Evolutionary conservation across 148 eudicot genomes (phyloP).

Genomic region (Diospyros lotus): DNA sequence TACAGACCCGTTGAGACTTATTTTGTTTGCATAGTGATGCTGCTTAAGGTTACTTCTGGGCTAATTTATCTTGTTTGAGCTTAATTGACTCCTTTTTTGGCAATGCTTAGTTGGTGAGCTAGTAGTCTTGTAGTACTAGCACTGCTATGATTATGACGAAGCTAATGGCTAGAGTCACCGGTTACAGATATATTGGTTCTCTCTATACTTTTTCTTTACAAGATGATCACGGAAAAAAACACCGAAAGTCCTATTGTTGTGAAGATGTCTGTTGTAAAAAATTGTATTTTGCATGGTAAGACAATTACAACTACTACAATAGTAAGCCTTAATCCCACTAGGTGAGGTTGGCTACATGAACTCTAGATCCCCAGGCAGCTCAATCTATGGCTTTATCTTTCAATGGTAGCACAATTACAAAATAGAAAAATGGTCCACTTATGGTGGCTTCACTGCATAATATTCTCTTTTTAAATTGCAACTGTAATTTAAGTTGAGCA

Average conservation of each 20-base stretch:
- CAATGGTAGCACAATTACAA: too few species aligned
- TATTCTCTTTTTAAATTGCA: neutral
- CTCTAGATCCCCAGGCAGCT: too few species aligned
- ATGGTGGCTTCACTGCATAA: neutral
- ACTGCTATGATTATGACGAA: neutral
- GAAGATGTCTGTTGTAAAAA: too few species aligned
- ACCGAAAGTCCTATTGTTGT: too few species aligned
- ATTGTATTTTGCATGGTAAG: too few species aligned
- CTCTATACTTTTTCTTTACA: neutral
- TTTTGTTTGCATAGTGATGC: too few species aligned
- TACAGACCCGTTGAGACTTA: neutral
- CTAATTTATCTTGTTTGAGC: neutral
- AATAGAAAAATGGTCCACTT: too few species aligned
- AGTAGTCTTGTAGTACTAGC: neutral
- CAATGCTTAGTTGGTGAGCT: neutral
- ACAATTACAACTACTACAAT: too few species aligned
- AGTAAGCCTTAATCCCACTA: too few species aligned
- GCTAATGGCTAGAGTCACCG: neutral
- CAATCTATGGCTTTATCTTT: too few species aligned
- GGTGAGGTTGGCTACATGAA: too few species aligned
- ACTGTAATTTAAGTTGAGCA: neutral
- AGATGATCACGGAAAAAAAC: neutral
- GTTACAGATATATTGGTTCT: neutral
- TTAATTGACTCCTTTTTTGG: neutral
- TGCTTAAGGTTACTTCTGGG: neutral